Conservation (phyloP, 495 filamentous ascomycete species). For the Pyronema domesticum region DNA sequence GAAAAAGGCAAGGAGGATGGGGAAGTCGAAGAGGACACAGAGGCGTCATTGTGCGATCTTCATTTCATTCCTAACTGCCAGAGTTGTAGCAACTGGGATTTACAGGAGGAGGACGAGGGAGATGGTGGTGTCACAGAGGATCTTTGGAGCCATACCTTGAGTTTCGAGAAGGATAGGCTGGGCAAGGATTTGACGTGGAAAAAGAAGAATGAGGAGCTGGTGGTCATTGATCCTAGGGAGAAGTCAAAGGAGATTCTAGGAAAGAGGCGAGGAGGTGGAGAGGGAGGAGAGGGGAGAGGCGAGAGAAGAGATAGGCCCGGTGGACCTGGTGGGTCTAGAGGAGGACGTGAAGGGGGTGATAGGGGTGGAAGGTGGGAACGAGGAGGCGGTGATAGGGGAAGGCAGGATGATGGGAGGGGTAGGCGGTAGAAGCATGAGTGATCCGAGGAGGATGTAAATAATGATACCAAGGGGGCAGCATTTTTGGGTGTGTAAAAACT, state of each 20-base stretch:
- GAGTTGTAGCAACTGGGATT: conserved; percentile 69
- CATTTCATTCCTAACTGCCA: conserved; percentile 90
- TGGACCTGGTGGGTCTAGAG: conserved; percentile 1
- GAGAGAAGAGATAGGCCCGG: conserved; percentile 4
- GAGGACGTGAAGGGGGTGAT: conserved; percentile 1
- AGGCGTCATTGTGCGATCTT: conserved; percentile 61
- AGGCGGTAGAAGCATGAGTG: neutral
- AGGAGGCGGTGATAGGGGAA: neutral
- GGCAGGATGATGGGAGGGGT: neutral
- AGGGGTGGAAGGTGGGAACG: conserved; percentile 3
- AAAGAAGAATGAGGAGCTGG: conserved; percentile 68
- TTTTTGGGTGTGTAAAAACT: too few relatives aligned
- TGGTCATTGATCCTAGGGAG: conserved; percentile 87
- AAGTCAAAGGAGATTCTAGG: conserved; percentile 56
- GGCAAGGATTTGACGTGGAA: conserved; percentile 88
- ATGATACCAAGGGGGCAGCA: too few relatives aligned
- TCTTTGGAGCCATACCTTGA: conserved; percentile 53
- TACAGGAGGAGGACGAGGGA: conserved; percentile 36
- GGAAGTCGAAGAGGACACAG: conserved; percentile 40
- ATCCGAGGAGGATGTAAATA: too few relatives aligned
- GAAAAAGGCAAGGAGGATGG: conserved; percentile 25
- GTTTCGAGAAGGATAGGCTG: conserved; percentile 71
- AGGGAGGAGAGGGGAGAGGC: conserved; percentile 34
- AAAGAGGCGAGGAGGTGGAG: conserved; percentile 37
- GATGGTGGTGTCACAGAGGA: conserved; percentile 38